Conservation (phyloP, 106 monocot genomes). For the Platanthera guangdongensis region DNA sequence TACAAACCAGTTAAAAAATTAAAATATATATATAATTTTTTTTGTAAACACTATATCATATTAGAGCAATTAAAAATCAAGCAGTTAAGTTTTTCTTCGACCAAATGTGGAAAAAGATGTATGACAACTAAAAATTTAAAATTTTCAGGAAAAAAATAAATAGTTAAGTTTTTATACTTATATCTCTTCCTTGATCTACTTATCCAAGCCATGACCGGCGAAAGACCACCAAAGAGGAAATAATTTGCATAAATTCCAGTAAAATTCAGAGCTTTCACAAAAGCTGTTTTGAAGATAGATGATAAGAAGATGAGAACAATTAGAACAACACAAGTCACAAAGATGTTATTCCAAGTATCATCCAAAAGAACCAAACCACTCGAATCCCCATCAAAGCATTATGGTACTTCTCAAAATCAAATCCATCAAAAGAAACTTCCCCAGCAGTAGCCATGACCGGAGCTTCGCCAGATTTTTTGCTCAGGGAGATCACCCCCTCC, state of each 20-base stretch:
- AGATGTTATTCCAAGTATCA: constrained; percentile 8
- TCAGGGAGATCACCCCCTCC: background rate
- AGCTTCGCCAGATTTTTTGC: background rate
- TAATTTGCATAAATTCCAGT: constrained; percentile 84
- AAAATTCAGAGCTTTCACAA: constrained; percentile 74
- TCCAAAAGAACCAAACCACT: background rate
- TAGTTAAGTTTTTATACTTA: constrained; percentile 12
- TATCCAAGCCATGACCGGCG: constrained; percentile 78
- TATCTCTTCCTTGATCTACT: constrained; percentile 34
- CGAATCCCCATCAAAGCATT: background rate
- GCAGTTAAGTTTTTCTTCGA: too few species aligned
- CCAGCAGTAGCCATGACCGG: background rate
- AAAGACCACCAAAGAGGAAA: constrained; percentile 74
- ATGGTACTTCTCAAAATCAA: background rate
- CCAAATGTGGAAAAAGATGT: too few species aligned
- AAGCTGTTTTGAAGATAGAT: constrained; percentile 36
- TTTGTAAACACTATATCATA: too few species aligned
- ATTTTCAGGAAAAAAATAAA: background rate
- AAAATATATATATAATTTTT: too few species aligned
- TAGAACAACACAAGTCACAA: constrained; percentile 50
- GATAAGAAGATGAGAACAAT: constrained; percentile 37
- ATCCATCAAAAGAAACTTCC: background rate
- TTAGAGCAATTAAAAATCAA: too few species aligned
- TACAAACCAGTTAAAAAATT: too few species aligned
- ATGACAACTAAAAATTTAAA: too few species aligned